Conservation (phyloP, 805 yeast species). For the Hanseniaspora jakobsenii region DNA sequence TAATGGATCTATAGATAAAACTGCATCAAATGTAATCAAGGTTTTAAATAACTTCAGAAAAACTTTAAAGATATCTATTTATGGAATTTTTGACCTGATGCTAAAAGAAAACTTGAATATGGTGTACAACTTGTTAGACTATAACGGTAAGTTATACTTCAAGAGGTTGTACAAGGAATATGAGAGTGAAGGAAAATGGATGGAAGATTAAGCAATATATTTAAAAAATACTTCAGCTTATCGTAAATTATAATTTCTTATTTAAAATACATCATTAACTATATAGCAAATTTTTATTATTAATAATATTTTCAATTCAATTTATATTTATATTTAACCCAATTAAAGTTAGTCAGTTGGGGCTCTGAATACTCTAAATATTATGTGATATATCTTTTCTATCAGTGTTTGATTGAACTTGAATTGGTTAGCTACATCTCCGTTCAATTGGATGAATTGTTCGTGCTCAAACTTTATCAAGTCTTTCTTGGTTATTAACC, state of each 20-base stretch:
- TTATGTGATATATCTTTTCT: slow-evolving; percentile 3
- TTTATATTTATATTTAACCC: too few species aligned
- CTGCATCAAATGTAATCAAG: neutral
- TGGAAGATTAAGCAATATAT: slow-evolving; percentile 37
- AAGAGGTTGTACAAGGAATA: slow-evolving; percentile 60
- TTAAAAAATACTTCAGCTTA: too few species aligned
- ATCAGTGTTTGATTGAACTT: slow-evolving; percentile 7
- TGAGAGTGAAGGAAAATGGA: slow-evolving; percentile 73
- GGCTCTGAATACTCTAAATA: too few species aligned
- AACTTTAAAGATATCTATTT: slow-evolving; percentile 44
- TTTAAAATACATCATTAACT: too few species aligned
- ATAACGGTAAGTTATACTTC: slow-evolving; percentile 56
- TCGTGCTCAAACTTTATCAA: slow-evolving; percentile 49
- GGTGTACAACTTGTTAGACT: slow-evolving; percentile 54
- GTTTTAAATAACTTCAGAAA: slow-evolving; percentile 31
- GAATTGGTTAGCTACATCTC: slow-evolving; percentile 14
- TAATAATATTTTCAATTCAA: too few species aligned
- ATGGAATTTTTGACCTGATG: slow-evolving; percentile 53
- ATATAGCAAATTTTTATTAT: too few species aligned
- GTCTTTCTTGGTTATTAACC: slow-evolving; percentile 79
- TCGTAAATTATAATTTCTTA: too few species aligned
- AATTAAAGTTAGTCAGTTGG: too few species aligned
- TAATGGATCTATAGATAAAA: slow-evolving; percentile 25
- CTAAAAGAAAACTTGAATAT: slow-evolving; percentile 54
- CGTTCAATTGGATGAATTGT: slow-evolving; percentile 21